Percentiles rank a stretch among this genome's conserved stretches.
phyloP scores from a whole-genome alignment of 2,329 filamentous ascomycete genomes.

The Cytospora leucostoma region DNA sequence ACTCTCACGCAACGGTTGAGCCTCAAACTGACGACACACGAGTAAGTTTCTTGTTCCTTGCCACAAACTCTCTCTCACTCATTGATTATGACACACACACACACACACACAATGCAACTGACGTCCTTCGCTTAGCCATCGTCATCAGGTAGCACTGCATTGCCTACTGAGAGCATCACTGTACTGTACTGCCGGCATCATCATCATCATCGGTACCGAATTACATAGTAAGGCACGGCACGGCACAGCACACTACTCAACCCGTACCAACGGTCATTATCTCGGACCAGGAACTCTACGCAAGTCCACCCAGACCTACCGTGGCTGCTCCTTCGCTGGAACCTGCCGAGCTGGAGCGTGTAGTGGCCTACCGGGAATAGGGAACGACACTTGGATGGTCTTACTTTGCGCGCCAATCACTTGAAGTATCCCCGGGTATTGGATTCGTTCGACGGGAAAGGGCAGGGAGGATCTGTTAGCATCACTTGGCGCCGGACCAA shows the following conservation, averaged over 20 bases:
- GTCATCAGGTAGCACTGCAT: not conserved
- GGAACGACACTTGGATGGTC: too few species aligned
- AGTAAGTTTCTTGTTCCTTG: not conserved
- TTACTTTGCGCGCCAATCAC: too few species aligned
- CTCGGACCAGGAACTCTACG: too few species aligned
- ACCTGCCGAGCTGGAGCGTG: conserved; percentile 10
- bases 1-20: conserved; percentile 8
- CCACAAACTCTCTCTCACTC: too few species aligned
- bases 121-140: too few species aligned
- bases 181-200: not conserved
- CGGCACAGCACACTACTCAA: too few species aligned
- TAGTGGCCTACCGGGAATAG: not conserved
- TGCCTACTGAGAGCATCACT: conserved; percentile 2
- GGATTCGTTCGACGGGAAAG: too few species aligned
- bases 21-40: conserved; percentile 16
- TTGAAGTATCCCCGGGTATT: too few species aligned
- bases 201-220: too few species aligned
- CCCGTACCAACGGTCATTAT: conserved; percentile 10
- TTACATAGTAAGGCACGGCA: too few species aligned
- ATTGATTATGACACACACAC: conserved; percentile 1
- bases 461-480: too few species aligned
- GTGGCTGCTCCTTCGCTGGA: conserved; percentile 8
- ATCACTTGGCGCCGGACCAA: too few species aligned
- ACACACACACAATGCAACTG: conserved; percentile 6
- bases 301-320: not conserved